Evolutionary conservation across 2,329 filamentous ascomycete species (phyloP).

Genomic region (Colletotrichum nymphaeae): DNA sequence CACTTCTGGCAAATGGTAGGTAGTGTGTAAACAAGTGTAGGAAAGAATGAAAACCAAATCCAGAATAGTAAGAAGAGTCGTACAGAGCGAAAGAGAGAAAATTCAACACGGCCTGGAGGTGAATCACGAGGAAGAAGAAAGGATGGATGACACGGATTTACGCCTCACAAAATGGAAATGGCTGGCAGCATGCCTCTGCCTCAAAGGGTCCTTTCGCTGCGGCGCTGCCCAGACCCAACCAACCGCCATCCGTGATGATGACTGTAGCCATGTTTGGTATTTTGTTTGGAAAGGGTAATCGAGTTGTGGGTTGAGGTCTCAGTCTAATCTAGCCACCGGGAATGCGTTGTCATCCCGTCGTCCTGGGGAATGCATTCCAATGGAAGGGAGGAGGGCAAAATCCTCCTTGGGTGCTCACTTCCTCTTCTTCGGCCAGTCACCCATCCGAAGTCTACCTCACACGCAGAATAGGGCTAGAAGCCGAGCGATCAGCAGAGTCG

Average conservation of each 20-base stretch:
- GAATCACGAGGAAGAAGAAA: neutral
- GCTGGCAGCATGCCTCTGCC: neutral
- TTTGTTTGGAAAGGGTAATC: neutral
- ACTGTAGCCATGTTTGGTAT: neutral
- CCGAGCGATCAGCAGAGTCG: neutral
- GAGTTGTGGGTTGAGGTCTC: constrained; percentile 7
- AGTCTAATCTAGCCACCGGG: constrained; percentile 25
- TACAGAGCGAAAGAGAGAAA: neutral
- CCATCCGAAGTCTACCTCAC: neutral
- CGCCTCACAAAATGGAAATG: neutral
- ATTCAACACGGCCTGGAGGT: too few relatives aligned
- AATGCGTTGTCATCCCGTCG: constrained; percentile 27
- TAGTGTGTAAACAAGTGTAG: constrained; percentile 3
- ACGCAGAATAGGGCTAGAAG: neutral
- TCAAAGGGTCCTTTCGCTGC: neutral
- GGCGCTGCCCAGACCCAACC: neutral
- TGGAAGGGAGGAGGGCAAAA: constrained; percentile 17
- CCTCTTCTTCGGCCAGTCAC: neutral
- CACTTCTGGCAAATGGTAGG: neutral
- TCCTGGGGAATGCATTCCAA: constrained; percentile 29
- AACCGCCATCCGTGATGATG: constrained; percentile 13
- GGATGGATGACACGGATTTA: neutral
- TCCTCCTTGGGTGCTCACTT: neutral
- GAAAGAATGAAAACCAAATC: constrained; percentile 17
- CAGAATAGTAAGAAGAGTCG: neutral